Conservation (phyloP, 164 flowering plant species). For the Piper longum region DNA sequence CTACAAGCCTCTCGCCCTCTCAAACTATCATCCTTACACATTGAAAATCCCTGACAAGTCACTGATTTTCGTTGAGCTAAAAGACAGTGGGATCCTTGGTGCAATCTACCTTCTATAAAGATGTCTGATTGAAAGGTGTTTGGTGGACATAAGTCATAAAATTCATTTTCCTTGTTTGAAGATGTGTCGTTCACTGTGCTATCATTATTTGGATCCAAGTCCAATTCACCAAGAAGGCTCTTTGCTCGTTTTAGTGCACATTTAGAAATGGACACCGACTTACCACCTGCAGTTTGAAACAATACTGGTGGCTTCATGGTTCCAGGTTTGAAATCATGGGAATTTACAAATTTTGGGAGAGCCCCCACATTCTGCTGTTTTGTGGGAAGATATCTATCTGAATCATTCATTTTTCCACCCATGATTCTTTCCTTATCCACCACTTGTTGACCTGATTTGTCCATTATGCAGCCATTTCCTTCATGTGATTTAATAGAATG, state of each 20-base stretch:
- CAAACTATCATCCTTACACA: constrained; percentile 30
- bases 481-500: constrained; percentile 4
- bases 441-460: background rate
- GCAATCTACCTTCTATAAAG: constrained; percentile 16
- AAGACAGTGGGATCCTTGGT: constrained; percentile 27
- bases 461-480: constrained; percentile 13
- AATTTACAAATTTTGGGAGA: constrained; percentile 11
- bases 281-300: constrained; percentile 90
- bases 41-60: constrained; percentile 9
- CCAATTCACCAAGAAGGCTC: constrained; percentile 80
- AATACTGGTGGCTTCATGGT: constrained; percentile 44
- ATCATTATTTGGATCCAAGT: constrained; percentile 24
- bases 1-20: constrained; percentile 12
- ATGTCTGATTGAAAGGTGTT: constrained; percentile 15
- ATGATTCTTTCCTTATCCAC: background rate
- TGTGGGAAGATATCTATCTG: constrained; percentile 8
- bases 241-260: constrained; percentile 84
- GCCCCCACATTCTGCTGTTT: constrained; percentile 10
- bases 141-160: constrained; percentile 14
- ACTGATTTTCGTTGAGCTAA: constrained; percentile 14
- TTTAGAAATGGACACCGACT: constrained; percentile 74
- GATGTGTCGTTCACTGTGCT: constrained; percentile 7
- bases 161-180: constrained; percentile 22
- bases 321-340: constrained; percentile 14
- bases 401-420: constrained; percentile 5